Percentiles rank a stretch among this genome's conserved stretches.
Evolutionary conservation across 202 grass and related monocot genomes (phyloP).

Genomic region (Schoenoplectus tabernaemontani): DNA sequence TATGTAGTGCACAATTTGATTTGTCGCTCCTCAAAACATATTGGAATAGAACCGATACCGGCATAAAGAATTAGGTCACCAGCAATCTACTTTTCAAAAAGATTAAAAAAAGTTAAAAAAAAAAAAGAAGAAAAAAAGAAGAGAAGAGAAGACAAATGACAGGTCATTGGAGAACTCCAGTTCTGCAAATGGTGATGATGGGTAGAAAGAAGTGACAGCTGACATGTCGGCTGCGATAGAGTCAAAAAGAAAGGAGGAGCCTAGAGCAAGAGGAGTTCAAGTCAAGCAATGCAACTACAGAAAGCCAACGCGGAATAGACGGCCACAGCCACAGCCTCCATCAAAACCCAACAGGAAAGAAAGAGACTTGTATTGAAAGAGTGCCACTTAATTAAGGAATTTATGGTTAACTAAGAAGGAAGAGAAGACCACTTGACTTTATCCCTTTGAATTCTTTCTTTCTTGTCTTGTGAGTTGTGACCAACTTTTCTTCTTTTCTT

Average conservation of each 20-base stretch:
- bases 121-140: neutral
- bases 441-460: constrained; percentile 13
- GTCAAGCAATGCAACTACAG: constrained; percentile 24
- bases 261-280: constrained; percentile 5
- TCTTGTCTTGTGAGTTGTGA: constrained; percentile 11
- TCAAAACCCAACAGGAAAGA: neutral
- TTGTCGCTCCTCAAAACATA: neutral
- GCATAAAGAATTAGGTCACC: neutral
- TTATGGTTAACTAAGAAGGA: neutral
- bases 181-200: neutral
- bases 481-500: neutral
- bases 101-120: no score
- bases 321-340: neutral
- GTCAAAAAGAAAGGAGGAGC: constrained; percentile 10
- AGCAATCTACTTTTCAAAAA: neutral
- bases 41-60: neutral
- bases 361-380: constrained; percentile 4
- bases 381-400: neutral
- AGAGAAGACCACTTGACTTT: constrained; percentile 28
- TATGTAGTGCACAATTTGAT: neutral
- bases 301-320: constrained; percentile 23
- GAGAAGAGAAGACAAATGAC: neutral
- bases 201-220: neutral
- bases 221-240: constrained; percentile 19
- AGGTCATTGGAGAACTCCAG: neutral